Percentiles rank a stretch among this genome's conserved stretches.
phyloP scores from a whole-genome alignment of 176 grass and related monocot genomes.

The maize (Zea mays) region DNA sequence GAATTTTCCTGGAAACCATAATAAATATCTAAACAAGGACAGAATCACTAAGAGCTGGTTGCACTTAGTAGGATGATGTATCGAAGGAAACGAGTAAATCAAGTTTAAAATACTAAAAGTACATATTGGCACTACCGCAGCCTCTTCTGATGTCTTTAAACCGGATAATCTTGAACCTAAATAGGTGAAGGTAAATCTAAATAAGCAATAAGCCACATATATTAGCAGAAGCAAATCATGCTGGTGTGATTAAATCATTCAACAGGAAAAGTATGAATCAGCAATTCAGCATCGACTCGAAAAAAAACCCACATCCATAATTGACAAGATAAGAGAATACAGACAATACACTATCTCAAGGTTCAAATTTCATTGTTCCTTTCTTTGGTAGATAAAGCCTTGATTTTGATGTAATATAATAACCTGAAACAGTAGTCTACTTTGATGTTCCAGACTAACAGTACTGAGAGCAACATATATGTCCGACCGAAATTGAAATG shows the following conservation, averaged over 20 bases:
- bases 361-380: not conserved
- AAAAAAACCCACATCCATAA: not conserved
- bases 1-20: not conserved
- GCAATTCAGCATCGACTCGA: not conserved
- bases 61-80: not conserved
- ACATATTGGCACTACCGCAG: not conserved
- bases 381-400: not conserved
- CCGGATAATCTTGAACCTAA: not conserved
- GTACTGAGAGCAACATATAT: not conserved
- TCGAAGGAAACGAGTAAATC: not conserved
- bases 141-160: not conserved
- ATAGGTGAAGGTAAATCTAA: not conserved
- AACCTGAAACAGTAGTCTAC: not conserved
- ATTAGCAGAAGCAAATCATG: not conserved
- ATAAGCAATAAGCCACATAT: not conserved
- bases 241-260: not conserved
- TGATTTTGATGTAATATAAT: not conserved
- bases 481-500: not conserved
- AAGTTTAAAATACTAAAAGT: not conserved
- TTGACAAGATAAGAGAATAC: not conserved
- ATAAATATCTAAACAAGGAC: not conserved
- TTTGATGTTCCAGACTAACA: not conserved
- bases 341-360: not conserved
- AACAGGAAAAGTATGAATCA: not conserved
- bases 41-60: not conserved